These are phyloP conservation scores for Calendula officinalis DNA, from an alignment of 129 eudicot genomes.

Conservation along the genomic window DNA sequence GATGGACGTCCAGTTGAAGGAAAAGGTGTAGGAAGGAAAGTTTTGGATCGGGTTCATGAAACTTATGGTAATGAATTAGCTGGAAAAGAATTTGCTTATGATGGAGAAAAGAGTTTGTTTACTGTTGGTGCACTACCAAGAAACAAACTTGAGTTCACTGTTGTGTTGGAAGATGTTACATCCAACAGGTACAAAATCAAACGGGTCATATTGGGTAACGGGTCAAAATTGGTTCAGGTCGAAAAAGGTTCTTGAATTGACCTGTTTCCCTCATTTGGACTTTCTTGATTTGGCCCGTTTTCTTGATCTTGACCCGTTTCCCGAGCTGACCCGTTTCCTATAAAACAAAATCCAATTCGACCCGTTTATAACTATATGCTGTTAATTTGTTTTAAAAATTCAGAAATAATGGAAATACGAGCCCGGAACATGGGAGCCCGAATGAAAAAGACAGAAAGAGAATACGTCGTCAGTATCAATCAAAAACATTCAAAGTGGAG, in stretches of 20 bases:
- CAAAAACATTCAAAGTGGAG: conserved; percentile 57
- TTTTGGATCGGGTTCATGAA: conserved; percentile 67
- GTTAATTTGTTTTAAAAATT: neutral
- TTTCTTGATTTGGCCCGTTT: too few relatives aligned
- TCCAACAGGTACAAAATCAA: conserved; percentile 49
- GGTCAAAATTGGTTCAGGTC: neutral
- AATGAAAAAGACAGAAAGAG: conserved; percentile 44
- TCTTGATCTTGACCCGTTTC: too few relatives aligned
- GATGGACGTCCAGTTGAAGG: conserved; percentile 88
- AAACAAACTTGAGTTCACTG: conserved; percentile 76
- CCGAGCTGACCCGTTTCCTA: too few relatives aligned
- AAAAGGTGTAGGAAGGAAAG: conserved; percentile 73
- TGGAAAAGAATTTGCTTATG: conserved; percentile 79
- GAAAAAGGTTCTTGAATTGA: too few relatives aligned
- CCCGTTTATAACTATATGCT: too few relatives aligned
- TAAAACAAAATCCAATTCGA: too few relatives aligned
- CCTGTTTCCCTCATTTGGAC: too few relatives aligned
- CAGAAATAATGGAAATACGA: conserved; percentile 37
- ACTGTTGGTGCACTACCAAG: conserved; percentile 79
- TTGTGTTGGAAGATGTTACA: conserved; percentile 63
- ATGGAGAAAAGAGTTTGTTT: conserved; percentile 86
- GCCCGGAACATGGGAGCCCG: conserved; percentile 20
- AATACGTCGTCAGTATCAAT: conserved; percentile 42
- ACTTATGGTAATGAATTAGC: conserved; percentile 63
- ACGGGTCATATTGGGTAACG: neutral